phyloP scores from a whole-genome alignment of 1,284 basidiomycete species.

The Phlebopus sp. region DNA sequence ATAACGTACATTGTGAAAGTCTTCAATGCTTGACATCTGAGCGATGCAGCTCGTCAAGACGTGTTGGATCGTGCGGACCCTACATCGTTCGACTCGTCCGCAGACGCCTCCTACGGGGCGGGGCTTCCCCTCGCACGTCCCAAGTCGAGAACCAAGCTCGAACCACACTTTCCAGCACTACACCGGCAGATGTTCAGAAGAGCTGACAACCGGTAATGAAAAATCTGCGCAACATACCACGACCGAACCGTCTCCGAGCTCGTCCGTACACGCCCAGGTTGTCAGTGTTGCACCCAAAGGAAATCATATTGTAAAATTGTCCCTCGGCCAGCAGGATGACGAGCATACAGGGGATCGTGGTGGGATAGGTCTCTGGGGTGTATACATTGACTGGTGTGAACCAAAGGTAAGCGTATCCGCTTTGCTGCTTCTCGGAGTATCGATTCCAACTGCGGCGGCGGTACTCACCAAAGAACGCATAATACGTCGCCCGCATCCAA shows the following conservation, averaged over 20 bases:
- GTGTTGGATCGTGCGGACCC: too few species aligned
- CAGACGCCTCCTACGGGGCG: too few species aligned
- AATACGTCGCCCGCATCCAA: constrained; percentile 21
- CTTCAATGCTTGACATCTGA: too few species aligned
- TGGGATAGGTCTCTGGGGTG: constrained; percentile 15
- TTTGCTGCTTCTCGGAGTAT: not conserved
- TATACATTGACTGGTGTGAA: constrained; percentile 13
- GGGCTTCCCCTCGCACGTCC: not conserved
- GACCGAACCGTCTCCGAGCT: constrained; percentile 15
- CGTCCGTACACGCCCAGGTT: constrained; percentile 22
- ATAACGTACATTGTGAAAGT: too few species aligned
- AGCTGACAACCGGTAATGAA: not conserved
- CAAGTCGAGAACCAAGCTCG: constrained; percentile 19
- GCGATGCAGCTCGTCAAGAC: too few species aligned
- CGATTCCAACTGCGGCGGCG: too few species aligned
- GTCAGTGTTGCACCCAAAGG: constrained; percentile 5
- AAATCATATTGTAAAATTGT: constrained; percentile 21
- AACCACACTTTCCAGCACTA: constrained; percentile 18
- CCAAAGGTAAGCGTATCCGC: not conserved
- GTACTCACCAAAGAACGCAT: constrained; percentile 20
- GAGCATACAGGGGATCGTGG: constrained; percentile 21
- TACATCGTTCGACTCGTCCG: too few species aligned
- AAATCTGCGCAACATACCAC: constrained; percentile 9
- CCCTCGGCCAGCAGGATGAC: constrained; percentile 19
- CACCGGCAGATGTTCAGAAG: not conserved